These are phyloP conservation scores for Acacia acuminata DNA, from an alignment of 306 rosid genomes.

Conservation along the genomic window DNA sequence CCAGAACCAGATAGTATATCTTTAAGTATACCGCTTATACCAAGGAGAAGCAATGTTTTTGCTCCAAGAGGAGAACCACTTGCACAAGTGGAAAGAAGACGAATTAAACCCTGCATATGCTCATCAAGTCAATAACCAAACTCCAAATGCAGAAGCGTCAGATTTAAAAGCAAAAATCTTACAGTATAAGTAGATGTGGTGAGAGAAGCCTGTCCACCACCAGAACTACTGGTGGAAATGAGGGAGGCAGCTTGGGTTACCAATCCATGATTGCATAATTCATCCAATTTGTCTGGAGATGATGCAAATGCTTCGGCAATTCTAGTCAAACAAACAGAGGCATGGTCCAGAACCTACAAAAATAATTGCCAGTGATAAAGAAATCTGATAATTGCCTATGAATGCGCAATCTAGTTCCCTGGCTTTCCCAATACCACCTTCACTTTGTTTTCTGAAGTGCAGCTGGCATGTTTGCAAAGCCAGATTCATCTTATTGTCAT, in stretches of 20 bases:
- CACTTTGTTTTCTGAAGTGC: neutral
- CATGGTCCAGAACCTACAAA: conserved; percentile 93
- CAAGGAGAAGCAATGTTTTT: conserved; percentile 85
- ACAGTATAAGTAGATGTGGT: conserved; percentile 94
- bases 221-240: conserved; percentile 88
- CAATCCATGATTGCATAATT: conserved; percentile 89
- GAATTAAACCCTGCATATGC: conserved; percentile 83
- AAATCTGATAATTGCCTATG: neutral
- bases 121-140: conserved; percentile 33
- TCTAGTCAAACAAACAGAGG: conserved; percentile 97
- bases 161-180: conserved; percentile 33
- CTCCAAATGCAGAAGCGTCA: conserved; percentile 6
- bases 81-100: conserved; percentile 95
- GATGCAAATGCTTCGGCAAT: conserved; percentile 99
- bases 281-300: conserved; percentile 89
- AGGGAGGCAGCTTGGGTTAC: conserved; percentile 96
- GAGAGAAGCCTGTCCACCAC: conserved; percentile 97
- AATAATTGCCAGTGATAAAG: conserved; percentile 10
- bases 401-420: neutral
- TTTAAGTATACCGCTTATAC: conserved; percentile 93
- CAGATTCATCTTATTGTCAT: neutral
- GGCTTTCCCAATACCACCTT: neutral
- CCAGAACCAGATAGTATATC: conserved; percentile 90
- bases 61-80: conserved; percentile 98
- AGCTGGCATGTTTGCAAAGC: neutral